Evolutionary conservation across 2,329 filamentous ascomycete genomes (phyloP).

Genomic region (Ophiostoma sp.): DNA sequence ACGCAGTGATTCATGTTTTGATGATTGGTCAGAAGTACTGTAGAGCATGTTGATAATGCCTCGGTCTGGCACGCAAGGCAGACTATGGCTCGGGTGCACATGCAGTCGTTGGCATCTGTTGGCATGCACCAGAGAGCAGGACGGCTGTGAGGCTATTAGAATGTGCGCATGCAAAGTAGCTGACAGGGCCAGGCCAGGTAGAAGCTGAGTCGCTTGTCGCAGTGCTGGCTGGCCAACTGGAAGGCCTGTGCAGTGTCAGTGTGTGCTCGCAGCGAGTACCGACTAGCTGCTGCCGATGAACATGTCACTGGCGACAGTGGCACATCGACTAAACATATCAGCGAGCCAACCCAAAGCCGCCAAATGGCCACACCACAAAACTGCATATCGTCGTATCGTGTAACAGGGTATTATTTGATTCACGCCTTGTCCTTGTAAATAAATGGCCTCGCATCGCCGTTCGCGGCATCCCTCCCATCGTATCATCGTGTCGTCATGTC

Average conservation of each 20-base stretch:
- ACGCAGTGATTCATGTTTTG: no score
- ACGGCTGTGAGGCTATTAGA: not conserved
- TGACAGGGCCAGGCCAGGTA: not conserved
- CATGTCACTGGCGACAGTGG: not conserved
- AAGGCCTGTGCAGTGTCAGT: not conserved
- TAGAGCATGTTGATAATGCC: not conserved
- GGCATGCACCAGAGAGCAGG: not conserved
- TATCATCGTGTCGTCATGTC: slow-evolving; percentile 49
- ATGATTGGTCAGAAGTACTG: no score
- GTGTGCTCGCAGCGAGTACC: not conserved
- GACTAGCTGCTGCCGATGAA: no score
- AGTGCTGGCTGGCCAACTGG: not conserved
- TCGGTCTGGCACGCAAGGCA: not conserved
- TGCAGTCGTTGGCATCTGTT: no score
- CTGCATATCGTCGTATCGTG: not conserved
- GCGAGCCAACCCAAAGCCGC: not conserved
- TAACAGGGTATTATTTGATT: slow-evolving; percentile 14
- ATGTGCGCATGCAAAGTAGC: not conserved
- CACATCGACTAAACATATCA: not conserved
- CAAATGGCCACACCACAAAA: not conserved
- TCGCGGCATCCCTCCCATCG: no score
- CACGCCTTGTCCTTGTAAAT: not conserved
- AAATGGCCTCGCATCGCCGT: not conserved
- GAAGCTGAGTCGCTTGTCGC: not conserved
- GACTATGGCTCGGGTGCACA: no score